A percentile compares a stretch with the other conserved stretches of the same genome.
Evolutionary conservation across 345 rosid genomes (phyloP).

Genomic region (Anacardium occidentale): DNA sequence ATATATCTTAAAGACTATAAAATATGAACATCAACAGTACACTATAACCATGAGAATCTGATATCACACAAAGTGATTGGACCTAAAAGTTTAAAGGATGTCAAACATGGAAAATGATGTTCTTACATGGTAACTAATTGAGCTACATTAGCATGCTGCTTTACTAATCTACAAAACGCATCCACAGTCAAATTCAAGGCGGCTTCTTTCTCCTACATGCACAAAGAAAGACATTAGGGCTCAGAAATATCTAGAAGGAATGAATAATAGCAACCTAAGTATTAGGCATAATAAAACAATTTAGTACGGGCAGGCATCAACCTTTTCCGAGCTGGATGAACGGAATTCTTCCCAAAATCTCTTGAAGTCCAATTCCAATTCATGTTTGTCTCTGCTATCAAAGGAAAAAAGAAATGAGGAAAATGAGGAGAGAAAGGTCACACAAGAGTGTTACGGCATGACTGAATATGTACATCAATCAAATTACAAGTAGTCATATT

Average conservation of each 20-base stretch:
- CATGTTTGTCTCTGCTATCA: constrained; percentile 71
- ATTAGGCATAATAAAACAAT: constrained; percentile 4
- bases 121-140: constrained; percentile 93
- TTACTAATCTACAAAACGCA: constrained; percentile 97
- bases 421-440: background rate
- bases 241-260: background rate
- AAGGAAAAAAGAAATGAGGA: background rate
- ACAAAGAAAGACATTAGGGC: constrained; percentile 33
- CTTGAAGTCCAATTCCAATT: constrained; percentile 96
- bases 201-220: constrained; percentile 96
- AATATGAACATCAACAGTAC: background rate
- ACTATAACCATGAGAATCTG: background rate
- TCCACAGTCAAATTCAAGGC: constrained; percentile 89
- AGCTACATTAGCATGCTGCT: constrained; percentile 88
- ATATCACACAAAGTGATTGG: background rate
- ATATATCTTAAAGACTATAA: background rate
- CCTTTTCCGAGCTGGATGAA: constrained; percentile 96
- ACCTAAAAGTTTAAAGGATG: constrained; percentile 10
- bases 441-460: background rate
- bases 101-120: constrained; percentile 13
- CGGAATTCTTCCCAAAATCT: constrained; percentile 99
- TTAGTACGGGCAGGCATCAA: constrained; percentile 21
- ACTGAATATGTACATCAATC: background rate
- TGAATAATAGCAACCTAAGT: background rate
- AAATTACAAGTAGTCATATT: background rate